phyloP scores from a whole-genome alignment of 2,329 filamentous ascomycete species.

The Onygenales sp. region DNA sequence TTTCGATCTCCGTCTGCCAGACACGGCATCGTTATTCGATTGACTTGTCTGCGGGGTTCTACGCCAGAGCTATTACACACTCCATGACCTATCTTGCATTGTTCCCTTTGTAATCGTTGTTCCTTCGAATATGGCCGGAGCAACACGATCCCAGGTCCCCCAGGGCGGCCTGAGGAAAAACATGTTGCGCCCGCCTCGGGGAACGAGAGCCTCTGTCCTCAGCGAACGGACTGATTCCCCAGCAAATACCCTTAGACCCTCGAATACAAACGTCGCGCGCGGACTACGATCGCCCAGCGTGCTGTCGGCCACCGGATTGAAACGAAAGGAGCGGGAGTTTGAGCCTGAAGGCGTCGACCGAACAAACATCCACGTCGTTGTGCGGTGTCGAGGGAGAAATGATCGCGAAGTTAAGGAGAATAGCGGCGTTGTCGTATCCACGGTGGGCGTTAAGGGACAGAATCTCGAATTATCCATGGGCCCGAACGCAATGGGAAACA shows the following conservation, averaged over 20 bases:
- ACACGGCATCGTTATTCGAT: background rate
- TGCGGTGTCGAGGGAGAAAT: constrained; percentile 84
- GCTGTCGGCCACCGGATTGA: constrained; percentile 50
- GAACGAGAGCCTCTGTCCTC: constrained; percentile 44
- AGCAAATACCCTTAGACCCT: constrained; percentile 57
- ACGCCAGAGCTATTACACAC: background rate
- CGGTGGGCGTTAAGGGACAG: constrained; percentile 80
- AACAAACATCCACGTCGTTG: constrained; percentile 96
- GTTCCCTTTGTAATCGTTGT: background rate
- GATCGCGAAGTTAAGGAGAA: constrained; percentile 90
- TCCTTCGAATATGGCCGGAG: constrained; percentile 7
- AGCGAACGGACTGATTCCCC: constrained; percentile 57
- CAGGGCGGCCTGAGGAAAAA: constrained; percentile 39
- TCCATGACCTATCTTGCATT: background rate
- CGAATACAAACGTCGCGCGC: constrained; percentile 30
- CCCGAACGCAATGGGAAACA: constrained; percentile 83
- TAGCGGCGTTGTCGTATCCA: constrained; percentile 81
- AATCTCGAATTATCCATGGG: constrained; percentile 84
- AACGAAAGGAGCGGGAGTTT: constrained; percentile 82
- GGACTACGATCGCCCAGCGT: constrained; percentile 32
- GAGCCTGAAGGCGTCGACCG: constrained; percentile 45
- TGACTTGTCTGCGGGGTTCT: background rate
- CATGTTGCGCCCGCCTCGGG: constrained; percentile 41
- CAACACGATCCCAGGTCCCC: constrained; percentile 8
- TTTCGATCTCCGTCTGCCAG: background rate